A percentile compares a stretch with the other conserved stretches of the same genome.
Conservation (phyloP, 73 alveolate genomes). For the Tetrahymena thermophila region DNA sequence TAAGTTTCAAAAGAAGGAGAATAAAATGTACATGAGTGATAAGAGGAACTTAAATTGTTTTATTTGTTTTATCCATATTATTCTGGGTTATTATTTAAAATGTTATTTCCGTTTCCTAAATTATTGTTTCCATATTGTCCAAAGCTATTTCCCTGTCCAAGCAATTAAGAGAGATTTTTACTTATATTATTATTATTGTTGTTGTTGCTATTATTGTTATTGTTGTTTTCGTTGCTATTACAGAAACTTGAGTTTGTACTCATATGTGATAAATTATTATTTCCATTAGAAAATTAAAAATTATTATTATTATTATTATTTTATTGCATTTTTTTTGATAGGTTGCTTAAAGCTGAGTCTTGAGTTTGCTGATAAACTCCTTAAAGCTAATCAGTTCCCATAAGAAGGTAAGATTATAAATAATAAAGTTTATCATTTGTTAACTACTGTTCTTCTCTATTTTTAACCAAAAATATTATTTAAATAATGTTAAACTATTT, state of each 20-base stretch:
- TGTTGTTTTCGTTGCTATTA: not conserved
- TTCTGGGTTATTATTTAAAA: not conserved
- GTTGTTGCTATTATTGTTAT: not conserved
- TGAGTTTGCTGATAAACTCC: not conserved
- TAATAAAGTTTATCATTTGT: not conserved
- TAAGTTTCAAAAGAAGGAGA: not conserved
- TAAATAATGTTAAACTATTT: too few species aligned
- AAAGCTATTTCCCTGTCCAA: not conserved
- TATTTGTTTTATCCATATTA: not conserved
- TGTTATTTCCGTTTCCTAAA: not conserved
- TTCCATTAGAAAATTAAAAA: not conserved
- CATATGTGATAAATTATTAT: not conserved
- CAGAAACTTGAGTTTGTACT: not conserved
- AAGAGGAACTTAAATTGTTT: not conserved
- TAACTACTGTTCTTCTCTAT: not conserved
- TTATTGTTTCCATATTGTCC: not conserved
- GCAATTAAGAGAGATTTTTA: not conserved
- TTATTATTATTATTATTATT: not conserved
- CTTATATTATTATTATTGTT: not conserved
- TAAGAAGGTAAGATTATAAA: not conserved
- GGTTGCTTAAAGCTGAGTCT: not conserved
- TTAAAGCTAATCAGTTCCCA: not conserved
- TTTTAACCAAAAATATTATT: not conserved
- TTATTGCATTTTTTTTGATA: not conserved
- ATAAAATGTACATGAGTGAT: not conserved